Conservation (phyloP, 179 eudicot genomes). For the Gypsophila paniculata region DNA sequence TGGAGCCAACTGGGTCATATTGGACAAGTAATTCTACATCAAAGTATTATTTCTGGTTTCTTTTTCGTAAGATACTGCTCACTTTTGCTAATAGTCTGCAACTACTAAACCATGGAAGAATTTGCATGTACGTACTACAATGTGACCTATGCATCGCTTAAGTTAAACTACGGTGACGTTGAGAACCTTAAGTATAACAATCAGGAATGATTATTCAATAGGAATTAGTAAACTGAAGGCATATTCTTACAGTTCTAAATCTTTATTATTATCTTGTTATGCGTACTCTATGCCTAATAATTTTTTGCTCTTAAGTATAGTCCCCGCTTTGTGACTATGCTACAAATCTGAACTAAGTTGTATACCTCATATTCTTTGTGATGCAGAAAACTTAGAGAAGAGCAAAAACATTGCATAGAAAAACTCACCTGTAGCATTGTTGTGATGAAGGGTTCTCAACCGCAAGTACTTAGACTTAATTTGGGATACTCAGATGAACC, state of each 20-base stretch:
- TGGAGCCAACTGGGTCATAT: slow-evolving; percentile 82
- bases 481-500: slow-evolving; percentile 52
- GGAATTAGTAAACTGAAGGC: not conserved
- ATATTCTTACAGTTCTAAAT: not conserved
- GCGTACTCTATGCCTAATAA: not conserved
- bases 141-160: not conserved
- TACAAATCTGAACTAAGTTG: not conserved
- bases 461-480: slow-evolving; percentile 74
- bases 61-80: slow-evolving; percentile 11
- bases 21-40: slow-evolving; percentile 90
- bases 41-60: slow-evolving; percentile 58
- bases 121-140: not conserved
- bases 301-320: not conserved
- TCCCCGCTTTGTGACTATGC: not conserved
- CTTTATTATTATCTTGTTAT: not conserved
- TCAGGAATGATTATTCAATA: not conserved
- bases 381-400: slow-evolving; percentile 71
- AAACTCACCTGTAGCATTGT: slow-evolving; percentile 83
- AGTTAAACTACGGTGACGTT: not conserved
- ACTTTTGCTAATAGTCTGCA: not conserved
- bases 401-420: slow-evolving; percentile 71
- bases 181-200: not conserved
- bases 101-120: not conserved
- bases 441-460: slow-evolving; percentile 70
- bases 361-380: not conserved